phyloP scores from a whole-genome alignment of 345 rosid genomes.

The Heritiera littoralis region DNA sequence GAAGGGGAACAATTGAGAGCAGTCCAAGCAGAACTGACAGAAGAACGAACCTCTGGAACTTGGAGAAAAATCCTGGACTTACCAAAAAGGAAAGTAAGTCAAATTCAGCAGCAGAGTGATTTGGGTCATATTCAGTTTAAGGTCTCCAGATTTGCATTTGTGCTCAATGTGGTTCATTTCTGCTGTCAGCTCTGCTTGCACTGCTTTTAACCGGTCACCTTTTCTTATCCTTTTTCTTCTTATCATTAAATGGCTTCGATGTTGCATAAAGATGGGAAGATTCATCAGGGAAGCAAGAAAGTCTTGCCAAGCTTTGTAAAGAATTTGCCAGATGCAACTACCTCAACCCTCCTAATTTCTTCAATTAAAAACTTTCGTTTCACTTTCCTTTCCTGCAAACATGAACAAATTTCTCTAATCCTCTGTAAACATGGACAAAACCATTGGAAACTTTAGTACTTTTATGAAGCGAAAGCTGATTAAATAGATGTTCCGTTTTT shows the following conservation, averaged over 20 bases:
- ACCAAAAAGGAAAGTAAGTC: neutral
- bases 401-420: neutral
- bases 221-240: conserved; percentile 8
- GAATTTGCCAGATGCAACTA: neutral
- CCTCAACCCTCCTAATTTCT: neutral
- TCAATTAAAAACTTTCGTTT: neutral
- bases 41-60: neutral
- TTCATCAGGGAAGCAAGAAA: neutral
- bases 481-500: too few species aligned
- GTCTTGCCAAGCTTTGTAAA: neutral
- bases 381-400: conserved; percentile 11
- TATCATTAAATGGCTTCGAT: neutral
- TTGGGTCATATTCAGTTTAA: neutral
- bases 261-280: neutral
- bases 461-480: neutral
- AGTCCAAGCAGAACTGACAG: neutral
- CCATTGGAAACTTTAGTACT: neutral
- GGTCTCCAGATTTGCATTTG: neutral
- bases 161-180: neutral
- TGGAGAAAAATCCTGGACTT: neutral
- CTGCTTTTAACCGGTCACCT: neutral
- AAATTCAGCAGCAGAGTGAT: neutral
- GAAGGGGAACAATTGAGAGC: neutral
- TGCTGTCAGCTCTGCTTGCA: neutral
- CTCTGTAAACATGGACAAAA: neutral